These are phyloP conservation scores for Lichtheimia ramosa DNA, from an alignment of 371 early-diverging fungal genomes.

Conservation along the genomic window DNA sequence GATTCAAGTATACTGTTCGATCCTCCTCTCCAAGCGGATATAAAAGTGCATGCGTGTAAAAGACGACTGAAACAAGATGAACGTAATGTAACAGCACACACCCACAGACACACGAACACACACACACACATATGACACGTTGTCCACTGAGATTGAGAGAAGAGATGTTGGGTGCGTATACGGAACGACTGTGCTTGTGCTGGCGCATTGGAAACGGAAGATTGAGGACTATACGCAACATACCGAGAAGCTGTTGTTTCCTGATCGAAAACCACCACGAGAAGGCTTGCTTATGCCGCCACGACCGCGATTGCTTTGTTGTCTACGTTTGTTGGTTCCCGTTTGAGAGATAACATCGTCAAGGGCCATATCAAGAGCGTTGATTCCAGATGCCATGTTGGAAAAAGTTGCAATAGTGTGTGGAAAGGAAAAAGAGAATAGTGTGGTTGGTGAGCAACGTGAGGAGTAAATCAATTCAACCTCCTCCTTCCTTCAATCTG, in stretches of 20 bases:
- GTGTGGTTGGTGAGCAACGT: not conserved
- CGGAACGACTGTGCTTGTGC: constrained; percentile 8
- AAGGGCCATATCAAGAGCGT: constrained; percentile 55
- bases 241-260: constrained; percentile 26
- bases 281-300: constrained; percentile 18
- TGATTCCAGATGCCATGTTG: constrained; percentile 22
- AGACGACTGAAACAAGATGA: not conserved
- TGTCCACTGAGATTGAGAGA: not conserved
- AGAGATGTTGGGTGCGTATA: constrained; percentile 5
- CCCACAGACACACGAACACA: not conserved
- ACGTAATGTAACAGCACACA: not conserved
- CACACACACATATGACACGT: not conserved
- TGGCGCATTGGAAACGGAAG: not conserved
- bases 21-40: too few species aligned
- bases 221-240: constrained; percentile 12
- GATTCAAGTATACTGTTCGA: too few species aligned
- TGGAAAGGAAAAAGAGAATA: constrained; percentile 1
- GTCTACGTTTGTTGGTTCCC: constrained; percentile 15
- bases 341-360: constrained; percentile 50
- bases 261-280: constrained; percentile 16
- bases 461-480: too few species aligned
- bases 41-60: not conserved
- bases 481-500: too few species aligned
- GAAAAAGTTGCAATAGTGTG: not conserved
- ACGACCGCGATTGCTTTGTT: constrained; percentile 9